A percentile compares a stretch with the other conserved stretches of the same genome.
Conservation (phyloP, 371 early-diverging fungal genomes). For the Basidiobolus meristosporus region DNA sequence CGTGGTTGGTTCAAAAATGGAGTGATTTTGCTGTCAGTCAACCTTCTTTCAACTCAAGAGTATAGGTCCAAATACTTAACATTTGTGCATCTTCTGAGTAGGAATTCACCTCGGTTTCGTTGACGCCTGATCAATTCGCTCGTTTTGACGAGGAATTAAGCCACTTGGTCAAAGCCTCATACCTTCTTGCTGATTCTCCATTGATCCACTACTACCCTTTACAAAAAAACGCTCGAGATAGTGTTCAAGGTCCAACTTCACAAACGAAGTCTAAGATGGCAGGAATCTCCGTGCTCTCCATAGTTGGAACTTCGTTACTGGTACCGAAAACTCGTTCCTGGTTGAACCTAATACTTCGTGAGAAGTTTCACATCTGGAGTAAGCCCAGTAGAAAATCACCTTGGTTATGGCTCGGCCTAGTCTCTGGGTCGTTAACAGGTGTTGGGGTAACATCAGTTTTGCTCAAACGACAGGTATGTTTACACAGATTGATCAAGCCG, state of each 20-base stretch:
- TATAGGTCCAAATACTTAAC: not conserved
- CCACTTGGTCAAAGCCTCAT: slow-evolving; percentile 37
- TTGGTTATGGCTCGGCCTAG: slow-evolving; percentile 6
- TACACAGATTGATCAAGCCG: not conserved
- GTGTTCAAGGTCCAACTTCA: slow-evolving; percentile 8
- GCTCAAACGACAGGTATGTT: not conserved
- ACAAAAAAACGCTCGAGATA: slow-evolving; percentile 6
- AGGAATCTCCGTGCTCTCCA: not conserved
- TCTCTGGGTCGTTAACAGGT: not conserved
- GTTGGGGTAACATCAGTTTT: too few species aligned
- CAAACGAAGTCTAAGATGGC: slow-evolving; percentile 3
- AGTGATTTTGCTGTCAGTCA: not conserved
- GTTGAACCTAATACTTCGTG: not conserved
- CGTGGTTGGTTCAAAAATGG: not conserved
- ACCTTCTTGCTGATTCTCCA: slow-evolving; percentile 24
- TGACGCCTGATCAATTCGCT: slow-evolving; percentile 25
- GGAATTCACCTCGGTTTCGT: slow-evolving; percentile 18
- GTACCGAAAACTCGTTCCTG: slow-evolving; percentile 7
- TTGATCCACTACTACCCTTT: slow-evolving; percentile 17
- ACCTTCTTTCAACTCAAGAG: not conserved
- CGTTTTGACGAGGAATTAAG: slow-evolving; percentile 46
- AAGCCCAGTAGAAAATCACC: slow-evolving; percentile 5
- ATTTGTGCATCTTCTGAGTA: slow-evolving; percentile 2
- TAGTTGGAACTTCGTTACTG: slow-evolving; percentile 10
- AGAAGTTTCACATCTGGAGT: too few species aligned